Percentiles rank a stretch among this genome's conserved stretches.
phyloP scores from a whole-genome alignment of 2,329 filamentous ascomycete species.

The Ophiocordyceps robertsii region DNA sequence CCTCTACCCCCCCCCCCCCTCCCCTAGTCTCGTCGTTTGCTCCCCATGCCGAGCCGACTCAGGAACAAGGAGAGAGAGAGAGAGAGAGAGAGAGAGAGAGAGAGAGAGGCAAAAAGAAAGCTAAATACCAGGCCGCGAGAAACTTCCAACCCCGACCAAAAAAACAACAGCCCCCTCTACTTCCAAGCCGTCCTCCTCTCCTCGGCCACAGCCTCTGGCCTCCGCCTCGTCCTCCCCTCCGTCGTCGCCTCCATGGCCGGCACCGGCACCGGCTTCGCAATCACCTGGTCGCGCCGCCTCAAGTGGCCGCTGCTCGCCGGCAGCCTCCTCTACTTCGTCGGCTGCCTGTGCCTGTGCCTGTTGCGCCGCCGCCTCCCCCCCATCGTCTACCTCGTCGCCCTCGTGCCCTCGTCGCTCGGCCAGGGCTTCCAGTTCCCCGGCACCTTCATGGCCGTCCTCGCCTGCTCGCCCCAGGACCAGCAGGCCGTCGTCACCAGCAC shows the following conservation, averaged over 20 bases:
- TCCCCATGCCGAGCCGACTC: not conserved
- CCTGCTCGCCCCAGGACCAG: constrained; percentile 42
- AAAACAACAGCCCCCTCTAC: constrained; percentile 58
- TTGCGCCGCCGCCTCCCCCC: constrained; percentile 38
- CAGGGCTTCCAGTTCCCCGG: constrained; percentile 53
- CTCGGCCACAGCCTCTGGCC: constrained; percentile 56
- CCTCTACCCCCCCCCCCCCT: too few relatives aligned
- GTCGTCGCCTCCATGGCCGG: constrained; percentile 40
- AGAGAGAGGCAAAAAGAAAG: too few relatives aligned
- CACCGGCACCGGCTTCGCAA: constrained; percentile 46
- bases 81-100: too few relatives aligned
- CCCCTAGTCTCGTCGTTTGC: not conserved
- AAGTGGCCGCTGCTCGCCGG: constrained; percentile 47
- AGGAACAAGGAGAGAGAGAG: too few relatives aligned
- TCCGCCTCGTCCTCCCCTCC: constrained; percentile 54
- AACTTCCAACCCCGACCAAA: too few relatives aligned
- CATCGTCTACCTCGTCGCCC: constrained; percentile 39
- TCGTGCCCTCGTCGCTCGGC: constrained; percentile 43
- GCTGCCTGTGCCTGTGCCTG: constrained; percentile 32
- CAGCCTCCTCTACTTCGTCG: constrained; percentile 30
- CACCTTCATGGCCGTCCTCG: constrained; percentile 49
- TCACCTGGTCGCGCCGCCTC: constrained; percentile 43
- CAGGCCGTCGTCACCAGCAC: constrained; percentile 60
- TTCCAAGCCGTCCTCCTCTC: constrained; percentile 64
- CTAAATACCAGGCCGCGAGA: too few relatives aligned